These are phyloP conservation scores for Agarophyton chilense DNA, from an alignment of 23 red algal species.

Conservation along the genomic window DNA sequence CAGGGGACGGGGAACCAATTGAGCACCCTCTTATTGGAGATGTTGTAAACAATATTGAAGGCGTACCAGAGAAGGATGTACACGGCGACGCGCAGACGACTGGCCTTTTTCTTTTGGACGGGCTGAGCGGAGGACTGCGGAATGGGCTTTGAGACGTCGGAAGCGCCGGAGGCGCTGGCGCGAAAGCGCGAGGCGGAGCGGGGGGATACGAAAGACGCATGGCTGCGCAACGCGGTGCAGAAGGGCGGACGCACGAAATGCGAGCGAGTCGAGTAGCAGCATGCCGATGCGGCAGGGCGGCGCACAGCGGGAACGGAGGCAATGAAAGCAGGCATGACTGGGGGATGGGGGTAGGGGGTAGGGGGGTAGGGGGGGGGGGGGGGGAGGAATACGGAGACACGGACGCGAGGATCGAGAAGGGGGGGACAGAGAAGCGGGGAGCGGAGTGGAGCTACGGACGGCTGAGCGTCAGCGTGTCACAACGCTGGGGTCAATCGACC, in stretches of 20 bases:
- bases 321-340: neutral
- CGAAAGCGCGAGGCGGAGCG: neutral
- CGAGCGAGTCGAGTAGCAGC: neutral
- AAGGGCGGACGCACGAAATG: neutral
- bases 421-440: too few relatives aligned
- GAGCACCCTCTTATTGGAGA: slow-evolving; percentile 96
- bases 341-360: neutral
- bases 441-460: neutral
- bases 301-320: neutral
- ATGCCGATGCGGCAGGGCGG: neutral
- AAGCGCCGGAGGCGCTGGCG: slow-evolving; percentile 38
- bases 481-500: too few relatives aligned
- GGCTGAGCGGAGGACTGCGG: neutral
- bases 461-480: too few relatives aligned
- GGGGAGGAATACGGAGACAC: too few relatives aligned
- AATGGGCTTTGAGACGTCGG: slow-evolving; percentile 16
- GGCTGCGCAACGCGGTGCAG: neutral
- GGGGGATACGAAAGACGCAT: neutral
- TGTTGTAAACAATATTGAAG: slow-evolving; percentile 99
- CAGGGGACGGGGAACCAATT: slow-evolving; percentile 90
- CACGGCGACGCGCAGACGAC: slow-evolving; percentile 73
- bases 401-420: too few relatives aligned
- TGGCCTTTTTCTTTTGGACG: slow-evolving; percentile 20
- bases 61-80: slow-evolving; percentile 97
- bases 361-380: neutral